Conservation (phyloP, 78 protist genomes). For the slime mould (Dictyostelium discoideum) region DNA sequence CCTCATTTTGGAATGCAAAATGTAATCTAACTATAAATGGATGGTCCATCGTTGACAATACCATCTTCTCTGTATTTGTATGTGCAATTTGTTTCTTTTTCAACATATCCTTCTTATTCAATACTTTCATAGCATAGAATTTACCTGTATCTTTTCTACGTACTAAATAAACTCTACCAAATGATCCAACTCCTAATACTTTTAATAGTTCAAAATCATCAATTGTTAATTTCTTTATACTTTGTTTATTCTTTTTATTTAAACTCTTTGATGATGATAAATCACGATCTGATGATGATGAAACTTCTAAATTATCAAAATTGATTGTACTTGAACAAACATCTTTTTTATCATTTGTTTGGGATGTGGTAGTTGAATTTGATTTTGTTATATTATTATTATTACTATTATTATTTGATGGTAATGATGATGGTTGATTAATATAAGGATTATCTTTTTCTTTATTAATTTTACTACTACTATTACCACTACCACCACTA, state of each 20-base stretch:
- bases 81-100: conserved; percentile 67
- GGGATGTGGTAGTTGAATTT: neutral
- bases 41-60: conserved; percentile 72
- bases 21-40: conserved; percentile 78
- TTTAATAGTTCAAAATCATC: conserved; percentile 85
- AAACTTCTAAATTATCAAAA: neutral
- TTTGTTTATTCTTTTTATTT: neutral
- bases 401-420: neutral
- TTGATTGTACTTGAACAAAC: neutral
- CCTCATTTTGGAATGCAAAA: conserved; percentile 91
- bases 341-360: neutral
- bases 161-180: conserved; percentile 84
- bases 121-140: conserved; percentile 76
- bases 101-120: conserved; percentile 73
- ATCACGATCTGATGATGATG: conserved; percentile 12
- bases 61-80: conserved; percentile 80
- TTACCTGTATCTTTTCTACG: conserved; percentile 26
- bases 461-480: neutral
- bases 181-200: conserved; percentile 87
- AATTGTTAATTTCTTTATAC: conserved; percentile 7
- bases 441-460: neutral
- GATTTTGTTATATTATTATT: neutral
- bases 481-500: too few species aligned
- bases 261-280: neutral
- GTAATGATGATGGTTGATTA: neutral